These are phyloP conservation scores for Actinidia chinensis DNA, from an alignment of 179 eudicot genomes.

Conservation along the genomic window DNA sequence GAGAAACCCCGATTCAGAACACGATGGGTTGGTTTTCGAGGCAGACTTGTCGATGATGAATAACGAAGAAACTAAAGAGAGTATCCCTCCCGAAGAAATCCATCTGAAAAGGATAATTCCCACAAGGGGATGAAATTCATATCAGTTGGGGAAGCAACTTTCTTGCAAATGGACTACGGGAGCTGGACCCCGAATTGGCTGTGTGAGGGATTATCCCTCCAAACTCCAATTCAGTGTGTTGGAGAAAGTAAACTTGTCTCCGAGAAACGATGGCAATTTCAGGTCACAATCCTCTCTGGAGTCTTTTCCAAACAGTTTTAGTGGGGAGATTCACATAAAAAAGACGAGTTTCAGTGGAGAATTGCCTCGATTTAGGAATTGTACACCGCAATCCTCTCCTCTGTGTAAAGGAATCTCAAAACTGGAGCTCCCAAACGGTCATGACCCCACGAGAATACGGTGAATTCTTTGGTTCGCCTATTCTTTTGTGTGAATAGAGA, in stretches of 20 bases:
- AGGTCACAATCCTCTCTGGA: slow-evolving; percentile 22
- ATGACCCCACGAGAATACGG: neutral
- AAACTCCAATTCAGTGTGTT: slow-evolving; percentile 70
- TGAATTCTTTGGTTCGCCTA: slow-evolving; percentile 34
- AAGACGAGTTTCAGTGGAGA: slow-evolving; percentile 25
- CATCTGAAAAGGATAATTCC: slow-evolving; percentile 71
- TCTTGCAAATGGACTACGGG: slow-evolving; percentile 93
- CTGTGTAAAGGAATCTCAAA: slow-evolving; percentile 25
- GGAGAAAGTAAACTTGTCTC: slow-evolving; percentile 72
- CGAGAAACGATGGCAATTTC: slow-evolving; percentile 46
- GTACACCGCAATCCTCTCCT: slow-evolving; percentile 33
- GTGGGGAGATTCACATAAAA: slow-evolving; percentile 9
- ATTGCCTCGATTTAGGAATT: slow-evolving; percentile 21
- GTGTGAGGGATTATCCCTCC: slow-evolving; percentile 83
- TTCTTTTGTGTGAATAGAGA: slow-evolving; percentile 47
- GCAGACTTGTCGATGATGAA: slow-evolving; percentile 25
- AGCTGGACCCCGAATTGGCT: slow-evolving; percentile 92
- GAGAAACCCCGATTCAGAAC: slow-evolving; percentile 30
- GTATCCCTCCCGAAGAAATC: slow-evolving; percentile 52
- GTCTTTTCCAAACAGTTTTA: slow-evolving; percentile 16
- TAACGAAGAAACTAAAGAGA: slow-evolving; percentile 35
- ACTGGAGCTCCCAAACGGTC: slow-evolving; percentile 1
- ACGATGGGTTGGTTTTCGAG: slow-evolving; percentile 18
- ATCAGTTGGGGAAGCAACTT: slow-evolving; percentile 77
- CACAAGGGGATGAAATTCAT: slow-evolving; percentile 69